Evolutionary conservation across 2,329 filamentous ascomycete species (phyloP).

Genomic region (Aspergillus sp.): DNA sequence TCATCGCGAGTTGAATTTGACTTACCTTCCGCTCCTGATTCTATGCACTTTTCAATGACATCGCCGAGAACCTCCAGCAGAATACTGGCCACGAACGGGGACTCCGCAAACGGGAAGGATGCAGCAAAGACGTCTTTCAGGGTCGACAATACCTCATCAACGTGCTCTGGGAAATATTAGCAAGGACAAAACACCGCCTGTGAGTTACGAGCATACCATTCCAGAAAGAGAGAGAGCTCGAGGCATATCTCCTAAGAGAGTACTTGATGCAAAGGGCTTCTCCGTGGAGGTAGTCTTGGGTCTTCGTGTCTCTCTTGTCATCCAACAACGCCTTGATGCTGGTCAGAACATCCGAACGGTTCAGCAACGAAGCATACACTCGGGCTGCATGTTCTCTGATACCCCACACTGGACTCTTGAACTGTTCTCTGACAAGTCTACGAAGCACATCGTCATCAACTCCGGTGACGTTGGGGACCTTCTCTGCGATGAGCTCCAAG

Average conservation of each 20-base stretch:
- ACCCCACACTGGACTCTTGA: slow-evolving; percentile 48
- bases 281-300: slow-evolving; percentile 46
- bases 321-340: slow-evolving; percentile 31
- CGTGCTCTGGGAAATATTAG: slow-evolving; percentile 30
- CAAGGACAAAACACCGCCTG: too few species aligned
- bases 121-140: slow-evolving; percentile 28
- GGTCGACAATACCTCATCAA: slow-evolving; percentile 27
- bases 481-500: slow-evolving; percentile 48
- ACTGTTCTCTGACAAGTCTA: slow-evolving; percentile 36
- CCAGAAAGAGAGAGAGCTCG: slow-evolving; percentile 37
- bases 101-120: slow-evolving; percentile 31
- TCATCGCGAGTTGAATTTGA: not conserved
- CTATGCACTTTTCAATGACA: slow-evolving; percentile 34
- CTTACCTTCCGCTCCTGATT: slow-evolving; percentile 34
- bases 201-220: slow-evolving; percentile 24
- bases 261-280: slow-evolving; percentile 42
- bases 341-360: slow-evolving; percentile 33
- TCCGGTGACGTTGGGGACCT: slow-evolving; percentile 39
- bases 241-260: slow-evolving; percentile 38
- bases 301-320: slow-evolving; percentile 15
- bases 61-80: slow-evolving; percentile 43
- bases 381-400: slow-evolving; percentile 50
- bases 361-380: slow-evolving; percentile 43
- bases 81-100: slow-evolving; percentile 38
- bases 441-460: slow-evolving; percentile 36